phyloP scores from a whole-genome alignment of 345 rosid genomes.

The Euclidium syriacum region DNA sequence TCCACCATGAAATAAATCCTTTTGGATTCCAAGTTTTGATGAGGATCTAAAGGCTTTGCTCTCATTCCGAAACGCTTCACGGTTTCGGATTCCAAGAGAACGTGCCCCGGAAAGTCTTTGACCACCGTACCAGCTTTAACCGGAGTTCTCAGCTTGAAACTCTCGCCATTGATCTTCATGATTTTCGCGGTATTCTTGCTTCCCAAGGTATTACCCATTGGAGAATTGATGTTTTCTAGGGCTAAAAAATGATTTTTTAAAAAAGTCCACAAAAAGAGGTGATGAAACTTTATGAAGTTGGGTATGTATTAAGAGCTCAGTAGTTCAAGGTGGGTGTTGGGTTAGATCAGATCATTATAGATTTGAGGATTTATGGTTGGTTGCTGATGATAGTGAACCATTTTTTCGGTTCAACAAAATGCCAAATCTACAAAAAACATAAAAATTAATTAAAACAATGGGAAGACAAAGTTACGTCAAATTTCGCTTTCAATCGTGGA shows the following conservation, averaged over 20 bases:
- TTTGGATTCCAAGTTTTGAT: constrained; percentile 57
- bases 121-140: constrained; percentile 70
- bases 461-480: constrained; percentile 20
- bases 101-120: constrained; percentile 61
- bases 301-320: constrained; percentile 22
- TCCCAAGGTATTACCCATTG: constrained; percentile 77
- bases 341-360: constrained; percentile 25
- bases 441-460: not conserved
- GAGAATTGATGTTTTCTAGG: not conserved
- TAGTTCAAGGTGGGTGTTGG: constrained; percentile 29
- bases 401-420: constrained; percentile 26
- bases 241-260: not conserved
- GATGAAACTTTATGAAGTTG: not conserved
- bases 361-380: constrained; percentile 28
- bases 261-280: not conserved
- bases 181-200: constrained; percentile 54
- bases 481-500: constrained; percentile 27
- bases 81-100: constrained; percentile 69
- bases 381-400: constrained; percentile 29
- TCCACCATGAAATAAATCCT: constrained; percentile 85
- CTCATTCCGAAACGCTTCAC: constrained; percentile 70
- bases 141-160: constrained; percentile 71
- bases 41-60: constrained; percentile 60
- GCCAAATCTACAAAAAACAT: constrained; percentile 23
- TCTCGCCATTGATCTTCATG: constrained; percentile 88